These are phyloP conservation scores for Dalbergia cultrata DNA, from an alignment of 306 rosid species.

Conservation along the genomic window DNA sequence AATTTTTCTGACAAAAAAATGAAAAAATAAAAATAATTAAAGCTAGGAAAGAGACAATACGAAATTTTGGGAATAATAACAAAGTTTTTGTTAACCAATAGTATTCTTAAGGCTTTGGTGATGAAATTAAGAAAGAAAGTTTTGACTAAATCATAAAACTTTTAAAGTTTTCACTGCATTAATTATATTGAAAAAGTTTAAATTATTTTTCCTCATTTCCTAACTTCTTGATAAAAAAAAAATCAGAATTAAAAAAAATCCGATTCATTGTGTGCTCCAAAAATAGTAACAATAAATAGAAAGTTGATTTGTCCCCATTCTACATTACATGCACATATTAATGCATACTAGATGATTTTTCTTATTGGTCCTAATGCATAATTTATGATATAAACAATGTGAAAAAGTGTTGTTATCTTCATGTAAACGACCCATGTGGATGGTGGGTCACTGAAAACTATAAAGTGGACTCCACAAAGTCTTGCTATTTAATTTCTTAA, in stretches of 20 bases:
- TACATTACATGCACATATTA: conserved; percentile 41
- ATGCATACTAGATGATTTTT: not conserved
- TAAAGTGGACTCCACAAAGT: conserved; percentile 79
- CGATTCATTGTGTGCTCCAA: conserved; percentile 36
- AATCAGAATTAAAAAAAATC: not conserved
- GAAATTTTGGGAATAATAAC: not conserved
- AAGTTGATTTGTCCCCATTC: conserved; percentile 55
- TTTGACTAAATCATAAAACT: not conserved
- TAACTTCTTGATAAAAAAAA: not conserved
- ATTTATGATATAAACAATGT: conserved; percentile 32
- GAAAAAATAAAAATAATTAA: not conserved
- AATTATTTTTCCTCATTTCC: not conserved
- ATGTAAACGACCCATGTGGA: conserved; percentile 85
- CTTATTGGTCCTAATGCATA: not conserved
- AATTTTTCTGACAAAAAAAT: not conserved
- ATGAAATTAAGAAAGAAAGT: not conserved
- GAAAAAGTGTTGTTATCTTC: conserved; percentile 50
- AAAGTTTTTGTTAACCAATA: too few species aligned
- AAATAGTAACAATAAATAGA: conserved; percentile 42
- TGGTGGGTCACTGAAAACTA: conserved; percentile 73
- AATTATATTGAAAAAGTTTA: not conserved
- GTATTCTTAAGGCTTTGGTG: not conserved
- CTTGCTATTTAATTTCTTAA: conserved; percentile 68
- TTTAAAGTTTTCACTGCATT: not conserved
- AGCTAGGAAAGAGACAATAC: not conserved